Conservation (phyloP, 2,329 filamentous ascomycete genomes). For the Teratosphaeria destructans region DNA sequence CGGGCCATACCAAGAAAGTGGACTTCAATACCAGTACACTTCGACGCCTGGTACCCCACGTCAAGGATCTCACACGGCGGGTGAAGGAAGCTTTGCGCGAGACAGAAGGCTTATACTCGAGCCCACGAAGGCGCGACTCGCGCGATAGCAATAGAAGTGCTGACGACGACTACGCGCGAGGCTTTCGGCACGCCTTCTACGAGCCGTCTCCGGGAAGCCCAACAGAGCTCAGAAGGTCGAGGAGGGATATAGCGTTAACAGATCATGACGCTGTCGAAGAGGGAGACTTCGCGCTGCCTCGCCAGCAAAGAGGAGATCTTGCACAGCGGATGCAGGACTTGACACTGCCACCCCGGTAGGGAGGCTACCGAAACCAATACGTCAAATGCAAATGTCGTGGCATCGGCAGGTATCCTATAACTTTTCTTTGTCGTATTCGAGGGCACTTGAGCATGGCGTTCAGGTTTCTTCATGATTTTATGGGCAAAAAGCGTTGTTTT, state of each 20-base stretch:
- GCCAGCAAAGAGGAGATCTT: conserved; percentile 6
- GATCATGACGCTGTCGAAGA: conserved; percentile 18
- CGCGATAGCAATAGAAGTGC: conserved; percentile 3
- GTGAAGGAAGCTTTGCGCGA: conserved; percentile 39
- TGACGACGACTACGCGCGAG: conserved; percentile 21
- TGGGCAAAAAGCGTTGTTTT: neutral
- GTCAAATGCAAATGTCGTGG: neutral
- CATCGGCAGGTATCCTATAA: neutral
- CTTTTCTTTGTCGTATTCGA: neutral
- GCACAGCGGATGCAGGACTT: conserved; percentile 10
- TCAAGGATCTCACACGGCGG: conserved; percentile 36
- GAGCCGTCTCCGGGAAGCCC: conserved; percentile 15
- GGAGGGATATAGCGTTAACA: conserved; percentile 15
- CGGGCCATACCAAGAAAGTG: conserved; percentile 42
- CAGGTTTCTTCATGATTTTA: neutral
- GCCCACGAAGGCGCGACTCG: conserved; percentile 26
- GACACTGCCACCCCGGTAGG: conserved; percentile 4
- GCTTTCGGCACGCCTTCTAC: conserved; percentile 25
- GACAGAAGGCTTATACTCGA: conserved; percentile 38
- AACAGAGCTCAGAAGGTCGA: conserved; percentile 10
- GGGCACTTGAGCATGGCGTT: neutral
- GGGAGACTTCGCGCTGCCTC: neutral
- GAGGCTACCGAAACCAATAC: neutral
- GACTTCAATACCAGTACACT: conserved; percentile 57
- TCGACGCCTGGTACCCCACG: conserved; percentile 49